Base-by-base conservation (phyloP, 2,329 filamentous ascomycete genomes). In the Bisporella sp. region DNA sequence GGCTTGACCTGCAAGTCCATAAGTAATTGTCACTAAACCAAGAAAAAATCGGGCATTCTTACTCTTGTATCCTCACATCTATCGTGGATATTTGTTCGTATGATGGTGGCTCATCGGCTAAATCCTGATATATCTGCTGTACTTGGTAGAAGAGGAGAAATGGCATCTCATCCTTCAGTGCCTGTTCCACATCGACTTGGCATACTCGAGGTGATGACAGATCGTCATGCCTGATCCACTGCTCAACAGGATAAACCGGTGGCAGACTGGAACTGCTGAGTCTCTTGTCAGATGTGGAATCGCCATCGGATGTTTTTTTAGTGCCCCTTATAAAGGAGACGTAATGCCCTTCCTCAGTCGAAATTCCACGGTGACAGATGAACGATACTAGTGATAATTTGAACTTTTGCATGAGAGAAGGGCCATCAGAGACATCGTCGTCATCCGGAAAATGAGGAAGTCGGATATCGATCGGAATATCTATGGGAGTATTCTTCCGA, bases 61-160 rank as follows among this genome's bases (percentile, higher is more conserved):
- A 43, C 28, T 46, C 49, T 4, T 53, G 54, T 9, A 58, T 21
- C 5, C 48, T 56, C 30, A 62, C 52, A 28, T 51, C 56, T 45
- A 62, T 49, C 7, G 55, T 57, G 9, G 63, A 61, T 47, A 9
- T 37, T 37, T 37, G 35, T 2, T 79, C 75, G 57, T 85, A 85
- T 1, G 81, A 79, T 1, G 81, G 81, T 3, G 81, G 81, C 1
- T 35, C 69, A 73, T 42, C 69, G 4, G 43, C 13, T 7, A 48
- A 46, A 43, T 40, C 64, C 50, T 91, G 87, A 31, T 89, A 81
- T 62, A 95, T 89, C 0, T 92, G 91, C 31, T 95, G 79, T 40
- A 97, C 88, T 66, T 96, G 92, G 63, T 96, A 99, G 68, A 97
- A 97, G 0, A 99, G 74, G 5, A 97, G 77, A 65, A 97, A 97